Conservation (phyloP, 306 rosid genomes). For the Acacia acuminata region DNA sequence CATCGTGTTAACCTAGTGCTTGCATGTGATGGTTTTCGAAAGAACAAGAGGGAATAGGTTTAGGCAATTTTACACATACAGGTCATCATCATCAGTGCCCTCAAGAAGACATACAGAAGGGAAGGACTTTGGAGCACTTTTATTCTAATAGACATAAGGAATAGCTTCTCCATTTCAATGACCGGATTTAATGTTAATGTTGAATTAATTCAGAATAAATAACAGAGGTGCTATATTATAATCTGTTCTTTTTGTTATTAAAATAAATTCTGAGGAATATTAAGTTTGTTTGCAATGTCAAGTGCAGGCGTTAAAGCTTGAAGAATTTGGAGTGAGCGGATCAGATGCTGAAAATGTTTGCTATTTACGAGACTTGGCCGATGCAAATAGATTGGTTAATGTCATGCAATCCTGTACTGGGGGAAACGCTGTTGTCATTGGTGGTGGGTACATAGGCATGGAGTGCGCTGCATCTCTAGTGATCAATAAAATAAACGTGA, state of each 20-base stretch:
- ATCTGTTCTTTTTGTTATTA: neutral
- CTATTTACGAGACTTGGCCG: slow-evolving; percentile 75
- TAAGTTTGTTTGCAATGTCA: slow-evolving; percentile 26
- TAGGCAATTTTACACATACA: neutral
- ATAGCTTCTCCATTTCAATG: slow-evolving; percentile 9
- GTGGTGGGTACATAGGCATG: slow-evolving; percentile 99
- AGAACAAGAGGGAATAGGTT: neutral
- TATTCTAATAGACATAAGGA: slow-evolving; percentile 1
- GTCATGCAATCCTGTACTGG: slow-evolving; percentile 68
- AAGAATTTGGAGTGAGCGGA: slow-evolving; percentile 94
- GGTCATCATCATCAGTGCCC: slow-evolving; percentile 1
- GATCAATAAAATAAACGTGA: slow-evolving; percentile 83
- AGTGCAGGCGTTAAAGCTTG: slow-evolving; percentile 83
- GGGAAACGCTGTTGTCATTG: slow-evolving; percentile 93
- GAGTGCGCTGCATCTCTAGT: slow-evolving; percentile 97
- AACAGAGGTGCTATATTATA: neutral
- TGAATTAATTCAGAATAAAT: slow-evolving; percentile 12
- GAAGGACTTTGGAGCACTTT: slow-evolving; percentile 5
- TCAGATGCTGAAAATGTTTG: slow-evolving; percentile 96
- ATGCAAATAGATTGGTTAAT: slow-evolving; percentile 75
- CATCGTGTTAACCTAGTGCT: slow-evolving; percentile 3
- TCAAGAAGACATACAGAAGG: slow-evolving; percentile 8
- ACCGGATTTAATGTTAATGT: slow-evolving; percentile 6
- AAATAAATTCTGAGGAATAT: slow-evolving; percentile 12
- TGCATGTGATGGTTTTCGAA: slow-evolving; percentile 10